A percentile compares a stretch with the other conserved stretches of the same genome.
phyloP scores from a whole-genome alignment of 208 protist species.

The Phytomonas serpens region DNA sequence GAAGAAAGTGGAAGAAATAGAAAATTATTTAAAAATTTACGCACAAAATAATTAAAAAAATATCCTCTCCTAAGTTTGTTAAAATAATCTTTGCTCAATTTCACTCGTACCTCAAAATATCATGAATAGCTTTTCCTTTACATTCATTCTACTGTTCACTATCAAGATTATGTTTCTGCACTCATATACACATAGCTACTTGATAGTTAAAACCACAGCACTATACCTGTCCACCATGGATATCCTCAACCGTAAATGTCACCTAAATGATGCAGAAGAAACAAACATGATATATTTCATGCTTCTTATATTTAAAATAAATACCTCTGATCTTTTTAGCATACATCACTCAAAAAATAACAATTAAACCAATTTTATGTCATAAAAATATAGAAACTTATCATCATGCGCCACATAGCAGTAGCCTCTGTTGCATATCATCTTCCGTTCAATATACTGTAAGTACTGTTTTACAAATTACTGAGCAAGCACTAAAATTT shows the following conservation, averaged over 20 bases:
- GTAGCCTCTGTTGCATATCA: background rate
- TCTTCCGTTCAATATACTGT: background rate
- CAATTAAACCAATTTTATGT: background rate
- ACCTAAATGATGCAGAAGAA: background rate
- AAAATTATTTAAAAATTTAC: background rate
- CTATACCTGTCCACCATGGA: background rate
- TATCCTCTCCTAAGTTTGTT: background rate
- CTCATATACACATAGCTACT: background rate
- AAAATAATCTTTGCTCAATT: background rate
- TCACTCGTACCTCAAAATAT: background rate
- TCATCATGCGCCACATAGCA: background rate
- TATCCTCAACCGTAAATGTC: background rate
- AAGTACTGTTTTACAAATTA: background rate
- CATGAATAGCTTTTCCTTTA: background rate
- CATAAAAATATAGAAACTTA: background rate
- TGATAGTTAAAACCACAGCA: background rate
- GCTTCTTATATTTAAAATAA: background rate
- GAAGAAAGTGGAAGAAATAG: conserved; percentile 7
- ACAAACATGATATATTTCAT: background rate
- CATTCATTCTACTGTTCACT: background rate
- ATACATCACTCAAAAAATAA: background rate
- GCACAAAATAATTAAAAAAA: conserved; percentile 10
- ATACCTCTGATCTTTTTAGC: background rate
- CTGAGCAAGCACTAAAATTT: background rate
- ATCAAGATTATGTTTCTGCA: background rate